Evolutionary conservation across 139 green algal genomes (phyloP).

Genomic region (Astrephomene gubernaculifera): DNA sequence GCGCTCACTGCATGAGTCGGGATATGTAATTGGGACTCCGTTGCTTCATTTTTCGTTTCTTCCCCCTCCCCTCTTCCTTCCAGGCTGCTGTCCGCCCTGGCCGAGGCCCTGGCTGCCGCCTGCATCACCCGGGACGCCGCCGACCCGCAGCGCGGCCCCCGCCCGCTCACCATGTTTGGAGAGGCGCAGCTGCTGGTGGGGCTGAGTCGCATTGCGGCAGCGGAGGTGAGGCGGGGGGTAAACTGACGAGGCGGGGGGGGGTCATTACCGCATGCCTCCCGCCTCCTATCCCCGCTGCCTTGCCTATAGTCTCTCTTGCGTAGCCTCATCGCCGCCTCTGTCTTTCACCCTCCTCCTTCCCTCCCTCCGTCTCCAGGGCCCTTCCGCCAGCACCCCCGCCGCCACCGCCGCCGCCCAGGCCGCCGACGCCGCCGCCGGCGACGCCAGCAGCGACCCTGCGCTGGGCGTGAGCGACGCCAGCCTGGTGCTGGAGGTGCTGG

Average conservation of each 20-base stretch:
- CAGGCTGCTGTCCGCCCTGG: conserved; percentile 35
- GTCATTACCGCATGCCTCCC: too few relatives aligned
- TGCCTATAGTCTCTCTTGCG: too few relatives aligned
- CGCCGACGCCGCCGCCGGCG: conserved; percentile 6
- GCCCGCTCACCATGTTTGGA: neutral
- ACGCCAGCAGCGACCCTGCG: neutral
- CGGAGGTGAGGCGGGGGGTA: too few relatives aligned
- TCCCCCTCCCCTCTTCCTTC: neutral
- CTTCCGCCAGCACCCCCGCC: neutral
- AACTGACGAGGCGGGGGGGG: too few relatives aligned
- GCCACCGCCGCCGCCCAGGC: neutral
- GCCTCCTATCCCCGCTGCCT: too few relatives aligned
- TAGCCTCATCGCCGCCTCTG: too few relatives aligned
- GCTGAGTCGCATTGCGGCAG: conserved; percentile 20
- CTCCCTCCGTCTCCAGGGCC: neutral
- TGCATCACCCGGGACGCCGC: conserved; percentile 32
- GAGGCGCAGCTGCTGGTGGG: conserved; percentile 40
- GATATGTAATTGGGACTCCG: too few relatives aligned
- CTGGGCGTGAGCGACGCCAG: neutral
- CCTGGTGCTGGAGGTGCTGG: conserved; percentile 40
- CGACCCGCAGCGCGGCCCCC: neutral
- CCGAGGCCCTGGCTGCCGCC: conserved; percentile 25
- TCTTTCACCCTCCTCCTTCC: too few relatives aligned
- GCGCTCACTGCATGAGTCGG: too few relatives aligned
- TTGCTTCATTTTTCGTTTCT: too few relatives aligned